A percentile compares a stretch with the other conserved stretches of the same genome.
Evolutionary conservation across 768 basidiomycete genomes (phyloP).

Genomic region (Lactarius indigo): DNA sequence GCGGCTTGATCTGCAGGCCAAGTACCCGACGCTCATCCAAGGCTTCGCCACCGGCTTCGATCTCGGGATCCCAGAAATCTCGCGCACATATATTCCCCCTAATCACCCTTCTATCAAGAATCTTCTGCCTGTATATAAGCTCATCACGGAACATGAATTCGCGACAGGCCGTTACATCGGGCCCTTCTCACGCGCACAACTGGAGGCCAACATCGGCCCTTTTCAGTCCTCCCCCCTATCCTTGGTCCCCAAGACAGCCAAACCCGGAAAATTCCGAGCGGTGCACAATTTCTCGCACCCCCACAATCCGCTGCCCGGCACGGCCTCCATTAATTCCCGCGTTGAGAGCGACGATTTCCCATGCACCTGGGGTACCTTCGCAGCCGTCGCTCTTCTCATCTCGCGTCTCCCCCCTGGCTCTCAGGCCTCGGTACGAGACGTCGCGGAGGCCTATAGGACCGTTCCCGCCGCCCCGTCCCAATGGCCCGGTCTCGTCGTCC

Average conservation of each 20-base stretch:
- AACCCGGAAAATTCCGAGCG: slow-evolving; percentile 33
- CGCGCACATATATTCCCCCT: slow-evolving; percentile 31
- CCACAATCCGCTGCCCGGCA: not conserved
- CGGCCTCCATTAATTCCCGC: not conserved
- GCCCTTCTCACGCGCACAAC: slow-evolving; percentile 27
- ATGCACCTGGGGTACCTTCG: not conserved
- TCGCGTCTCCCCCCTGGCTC: no score
- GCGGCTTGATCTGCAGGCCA: slow-evolving; percentile 1
- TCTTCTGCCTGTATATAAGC: slow-evolving; percentile 15
- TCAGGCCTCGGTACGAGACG: no score
- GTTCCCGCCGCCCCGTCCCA: no score
- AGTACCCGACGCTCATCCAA: slow-evolving; percentile 31
- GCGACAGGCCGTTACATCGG: slow-evolving; percentile 27
- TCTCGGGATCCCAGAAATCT: slow-evolving; percentile 34
- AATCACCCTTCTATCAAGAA: slow-evolving; percentile 31
- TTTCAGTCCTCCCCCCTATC: slow-evolving; percentile 31
- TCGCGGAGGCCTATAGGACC: no score
- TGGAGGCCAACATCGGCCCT: slow-evolving; percentile 35
- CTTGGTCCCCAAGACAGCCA: slow-evolving; percentile 36
- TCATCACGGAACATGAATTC: slow-evolving; percentile 25
- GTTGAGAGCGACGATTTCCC: not conserved
- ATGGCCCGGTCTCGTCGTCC: not conserved
- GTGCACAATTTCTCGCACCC: slow-evolving; percentile 42
- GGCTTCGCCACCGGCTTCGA: slow-evolving; percentile 35
- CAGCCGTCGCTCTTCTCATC: no score